Base-by-base conservation (phyloP, 768 basidiomycete genomes). In the Exsudoporus frostii region DNA sequence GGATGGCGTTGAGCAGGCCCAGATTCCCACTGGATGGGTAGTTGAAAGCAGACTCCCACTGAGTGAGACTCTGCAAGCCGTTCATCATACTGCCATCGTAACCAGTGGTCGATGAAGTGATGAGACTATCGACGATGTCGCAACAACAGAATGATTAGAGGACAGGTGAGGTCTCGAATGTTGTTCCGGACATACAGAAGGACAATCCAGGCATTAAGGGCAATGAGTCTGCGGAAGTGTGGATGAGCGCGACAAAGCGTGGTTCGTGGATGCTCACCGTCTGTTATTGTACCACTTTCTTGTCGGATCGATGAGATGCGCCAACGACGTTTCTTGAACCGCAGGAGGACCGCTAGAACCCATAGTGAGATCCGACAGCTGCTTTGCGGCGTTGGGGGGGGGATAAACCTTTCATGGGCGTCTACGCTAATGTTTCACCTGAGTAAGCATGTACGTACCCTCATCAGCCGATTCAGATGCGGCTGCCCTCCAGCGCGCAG, bases 41-140 rank as follows among this genome's bases (percentile, higher is more conserved):
- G 55, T 76, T 59, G 68, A 90, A 90, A 65, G 81, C 85, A 2
- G 54, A 40, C 41, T 75, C 67, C 89, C 88, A 91, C 57, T 84
- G 80, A n/a, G 70, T 57, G 55, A 89, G 73, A 45, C 83, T 82
- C 67, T 90, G 88, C 40, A 90, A 74, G 65, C 85, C 85, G 65
- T 90, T 88, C 86, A 88, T 86, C 81, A 88, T 83, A 66, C 80
- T 83, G 51, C 85, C 85, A 64, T 88, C 87, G 62, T 83, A 89
- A 51, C 86, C 87, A 65, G 84, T 87, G 33, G 83, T 86, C 11
- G 85, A 85, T 17, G 86, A 86, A 13, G 86, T 87, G 65, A 88
- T 85, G 57, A 88, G 79, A 42, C 84, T 85, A 49, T 22, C 46
- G 22, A 48, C 11, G 5, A 39, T 30, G 50, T 22, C 15, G 32